Base-by-base conservation (phyloP, 2,329 filamentous ascomycete species). In the Thermoascus crustaceus region DNA sequence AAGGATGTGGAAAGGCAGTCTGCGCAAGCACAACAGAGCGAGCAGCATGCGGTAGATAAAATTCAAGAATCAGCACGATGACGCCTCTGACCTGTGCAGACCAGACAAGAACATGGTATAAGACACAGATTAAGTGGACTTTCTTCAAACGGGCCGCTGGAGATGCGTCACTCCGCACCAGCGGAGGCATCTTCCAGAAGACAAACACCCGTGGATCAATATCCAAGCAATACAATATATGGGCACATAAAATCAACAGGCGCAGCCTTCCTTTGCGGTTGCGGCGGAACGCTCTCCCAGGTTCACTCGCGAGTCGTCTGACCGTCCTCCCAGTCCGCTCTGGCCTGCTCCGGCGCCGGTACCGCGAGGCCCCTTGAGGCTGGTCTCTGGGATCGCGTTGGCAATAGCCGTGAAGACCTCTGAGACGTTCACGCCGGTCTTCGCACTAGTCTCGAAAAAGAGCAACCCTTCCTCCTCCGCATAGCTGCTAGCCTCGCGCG, bases 361-460 rank as follows among this genome's bases (percentile, higher is more conserved):
- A n/a, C 83, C 83, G 49, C 86, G 77, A 21, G 84, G 76, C 33
- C 82, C 88, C 76, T 96, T 96, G 60, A 96, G 69, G 44, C 86
- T 94, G 34, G 87, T 94, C 71, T 98, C 91, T 2, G 91, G 91
- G 53, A 98, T 98, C 25, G 88, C 87, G 58, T 96, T 96, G 41
- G 91, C 91, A 58, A 98, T 98, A 20, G 91, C 91, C 30, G 88
- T 95, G 58, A 98, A 98, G 20, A 98, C 91, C 52, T 95, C 89
- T 35, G 82, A 79, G 24, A 98, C 91, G 60, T 95, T 95, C 57
- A 83, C 76, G 17, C 91, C 91, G 3, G 86, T 91, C 78, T 98
- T 98, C 31, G 91, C 91, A 59, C 85, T 94, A 10, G 91, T 98
- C 72, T 98, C 91, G 61, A 95, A 96, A 69, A 98, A 98, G 46